phyloP scores from a whole-genome alignment of 2,329 filamentous ascomycete species.

The Leptodontidium sp. region DNA sequence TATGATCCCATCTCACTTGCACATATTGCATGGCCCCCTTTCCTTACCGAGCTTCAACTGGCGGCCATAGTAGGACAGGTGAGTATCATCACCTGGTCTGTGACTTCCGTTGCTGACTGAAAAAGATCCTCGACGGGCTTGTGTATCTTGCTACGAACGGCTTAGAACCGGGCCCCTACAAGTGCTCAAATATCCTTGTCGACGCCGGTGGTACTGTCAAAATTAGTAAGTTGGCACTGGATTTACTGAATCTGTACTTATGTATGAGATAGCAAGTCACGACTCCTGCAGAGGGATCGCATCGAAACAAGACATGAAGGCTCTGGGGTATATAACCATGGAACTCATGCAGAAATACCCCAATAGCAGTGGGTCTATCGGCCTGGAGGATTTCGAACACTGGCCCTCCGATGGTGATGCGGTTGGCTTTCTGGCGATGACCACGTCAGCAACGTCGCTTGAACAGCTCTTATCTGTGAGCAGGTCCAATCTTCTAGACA shows the following conservation, averaged over 20 bases:
- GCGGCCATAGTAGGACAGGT: conserved; percentile 1
- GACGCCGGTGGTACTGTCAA: conserved; percentile 12
- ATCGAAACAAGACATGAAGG: conserved; percentile 11
- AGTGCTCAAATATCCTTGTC: conserved; percentile 13
- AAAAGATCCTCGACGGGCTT: conserved; percentile 7
- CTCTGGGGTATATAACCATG: conserved; percentile 22
- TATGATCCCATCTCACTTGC: conserved; percentile 12
- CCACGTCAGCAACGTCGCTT: conserved; percentile 20
- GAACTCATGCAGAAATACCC: conserved; percentile 24
- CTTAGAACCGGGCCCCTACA: conserved; percentile 18
- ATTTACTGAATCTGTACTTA: conserved; percentile 7
- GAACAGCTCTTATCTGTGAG: conserved; percentile 17
- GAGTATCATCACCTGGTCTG: neutral
- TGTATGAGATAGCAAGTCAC: conserved; percentile 4
- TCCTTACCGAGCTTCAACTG: conserved; percentile 10
- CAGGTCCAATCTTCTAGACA: neutral
- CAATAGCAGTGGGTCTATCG: conserved; percentile 16
- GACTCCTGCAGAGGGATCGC: conserved; percentile 1
- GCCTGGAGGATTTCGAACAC: conserved; percentile 18
- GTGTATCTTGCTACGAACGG: conserved; percentile 15
- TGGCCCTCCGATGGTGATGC: conserved; percentile 19
- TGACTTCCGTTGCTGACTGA: conserved; percentile 1
- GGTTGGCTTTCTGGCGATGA: conserved; percentile 19
- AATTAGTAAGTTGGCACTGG: conserved; percentile 13
- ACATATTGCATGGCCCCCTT: conserved; percentile 12